Evolutionary conservation across 2,329 filamentous ascomycete species (phyloP), one percentile per base, ranked within the genome.

Genomic region (Aspergillus pseudonomiae): DNA sequence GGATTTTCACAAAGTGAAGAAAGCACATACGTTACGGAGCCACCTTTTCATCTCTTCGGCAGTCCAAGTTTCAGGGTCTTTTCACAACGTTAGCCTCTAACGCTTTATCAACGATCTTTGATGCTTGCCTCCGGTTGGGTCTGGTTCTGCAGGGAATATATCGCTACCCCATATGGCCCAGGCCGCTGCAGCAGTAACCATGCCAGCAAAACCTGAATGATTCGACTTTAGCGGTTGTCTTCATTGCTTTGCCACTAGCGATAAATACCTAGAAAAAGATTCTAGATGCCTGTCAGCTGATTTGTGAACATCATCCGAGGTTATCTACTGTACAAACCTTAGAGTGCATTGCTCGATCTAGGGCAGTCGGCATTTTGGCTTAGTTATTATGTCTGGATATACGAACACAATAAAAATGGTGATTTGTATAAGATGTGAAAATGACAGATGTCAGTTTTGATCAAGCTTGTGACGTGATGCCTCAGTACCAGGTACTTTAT

Each of bases 161-260:
- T 94, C 92, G 59, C 87, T 85, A 62, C 93, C 93, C 89, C 91
- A 96, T 71, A 97, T 94, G 21, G 87, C 86, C 90, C 91, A 97
- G 48, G 87, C 88, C 19, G 93, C 91, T 2, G 91, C 93, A 2
- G 91, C 92, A 7, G 91, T 91, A 16, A 97, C 86, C 59, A 96
- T 85, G 11, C 91, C 92, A 5, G 91, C 89, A 75, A 97, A 97
- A 21, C 89, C 92, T 89, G 80, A 61, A 71, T 72, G 56, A 53
- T 34, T 46, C n/a, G 39, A 66, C n/a, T 68, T 78, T 65, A 77
- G 66, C 58, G 6, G 45, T 16, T 50, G n/a, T 39, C 28, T 14
- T 43, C 10, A 45, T 28, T 34, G 21, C 11, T 46, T 19, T 57
- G 12, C 32, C 19, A 36, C 26, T 39, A 32, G n/a, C 4, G 19